These are phyloP conservation scores for Lophium mytilinum DNA, from an alignment of 495 filamentous ascomycete genomes.

Conservation along the genomic window DNA sequence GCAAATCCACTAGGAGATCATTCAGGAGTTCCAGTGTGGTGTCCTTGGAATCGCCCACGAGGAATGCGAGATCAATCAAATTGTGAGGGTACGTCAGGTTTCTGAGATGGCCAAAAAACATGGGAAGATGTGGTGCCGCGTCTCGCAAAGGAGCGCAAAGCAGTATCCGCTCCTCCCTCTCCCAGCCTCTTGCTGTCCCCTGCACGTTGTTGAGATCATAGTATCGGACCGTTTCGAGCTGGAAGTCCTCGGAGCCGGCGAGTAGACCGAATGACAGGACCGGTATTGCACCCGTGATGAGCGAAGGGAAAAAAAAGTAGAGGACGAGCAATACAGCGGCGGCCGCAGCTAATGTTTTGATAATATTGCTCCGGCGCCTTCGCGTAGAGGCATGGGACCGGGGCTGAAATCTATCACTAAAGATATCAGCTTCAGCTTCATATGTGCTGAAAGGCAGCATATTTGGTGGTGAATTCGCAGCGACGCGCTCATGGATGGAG, in stretches of 20 bases:
- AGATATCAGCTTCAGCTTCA: slow-evolving; percentile 12
- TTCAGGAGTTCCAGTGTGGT: slow-evolving; percentile 70
- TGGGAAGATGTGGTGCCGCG: slow-evolving; percentile 83
- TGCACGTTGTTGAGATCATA: slow-evolving; percentile 90
- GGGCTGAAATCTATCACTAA: slow-evolving; percentile 67
- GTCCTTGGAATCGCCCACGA: slow-evolving; percentile 97
- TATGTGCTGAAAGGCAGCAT: background rate
- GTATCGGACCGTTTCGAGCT: slow-evolving; percentile 89
- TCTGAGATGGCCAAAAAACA: slow-evolving; percentile 95
- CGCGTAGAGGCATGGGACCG: slow-evolving; percentile 67
- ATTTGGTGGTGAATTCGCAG: background rate
- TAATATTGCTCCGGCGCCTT: slow-evolving; percentile 58
- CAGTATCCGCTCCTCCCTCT: slow-evolving; percentile 86
- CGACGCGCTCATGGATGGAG: too few relatives aligned
- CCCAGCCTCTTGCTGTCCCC: slow-evolving; percentile 86
- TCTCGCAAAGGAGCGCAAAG: slow-evolving; percentile 93
- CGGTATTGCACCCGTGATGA: slow-evolving; percentile 57
- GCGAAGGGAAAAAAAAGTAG: slow-evolving; percentile 60
- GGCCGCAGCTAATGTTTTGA: slow-evolving; percentile 54
- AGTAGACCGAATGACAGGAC: slow-evolving; percentile 63
- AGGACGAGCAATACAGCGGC: slow-evolving; percentile 54
- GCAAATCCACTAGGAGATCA: slow-evolving; percentile 67
- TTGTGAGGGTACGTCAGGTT: slow-evolving; percentile 98
- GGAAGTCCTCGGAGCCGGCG: slow-evolving; percentile 57
- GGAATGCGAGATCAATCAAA: slow-evolving; percentile 89